A percentile compares a stretch with the other conserved stretches of the same genome.
Evolutionary conservation across 768 basidiomycete genomes (phyloP).

Genomic region (Lepiota brunneoincarnata): DNA sequence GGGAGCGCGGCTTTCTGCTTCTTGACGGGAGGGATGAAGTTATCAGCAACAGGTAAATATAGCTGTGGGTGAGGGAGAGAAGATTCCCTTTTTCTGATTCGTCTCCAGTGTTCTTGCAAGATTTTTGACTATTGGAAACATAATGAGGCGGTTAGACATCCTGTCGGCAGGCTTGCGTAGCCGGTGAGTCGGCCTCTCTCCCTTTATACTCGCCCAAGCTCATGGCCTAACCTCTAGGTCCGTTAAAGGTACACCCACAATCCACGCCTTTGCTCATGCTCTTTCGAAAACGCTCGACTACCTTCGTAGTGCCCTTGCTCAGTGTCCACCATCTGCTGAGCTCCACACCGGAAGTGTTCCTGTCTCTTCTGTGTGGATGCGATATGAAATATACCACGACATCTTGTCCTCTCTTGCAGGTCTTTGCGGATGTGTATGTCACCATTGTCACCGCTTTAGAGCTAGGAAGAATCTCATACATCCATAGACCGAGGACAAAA

Average conservation of each 20-base stretch:
- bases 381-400: constrained; percentile 49
- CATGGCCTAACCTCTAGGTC: constrained; percentile 30
- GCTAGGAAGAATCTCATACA: not conserved
- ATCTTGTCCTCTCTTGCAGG: constrained; percentile 49
- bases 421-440: constrained; percentile 58
- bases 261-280: constrained; percentile 66
- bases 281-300: constrained; percentile 53
- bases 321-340: constrained; percentile 33
- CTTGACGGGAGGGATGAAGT: constrained; percentile 58
- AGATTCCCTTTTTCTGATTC: not conserved
- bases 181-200: constrained; percentile 35
- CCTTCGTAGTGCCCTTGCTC: constrained; percentile 44
- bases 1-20: constrained; percentile 34
- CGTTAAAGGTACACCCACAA: constrained; percentile 46
- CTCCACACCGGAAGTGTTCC: constrained; percentile 16
- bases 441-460: not conserved
- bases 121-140: constrained; percentile 67
- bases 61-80: not conserved
- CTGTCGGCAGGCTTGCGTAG: constrained; percentile 43
- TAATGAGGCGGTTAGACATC: constrained; percentile 64
- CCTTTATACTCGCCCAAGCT: not conserved
- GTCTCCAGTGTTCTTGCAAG: constrained; percentile 49
- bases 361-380: constrained; percentile 44
- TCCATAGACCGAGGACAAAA: constrained; percentile 28
- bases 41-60: constrained; percentile 52